phyloP scores from a whole-genome alignment of 2,329 filamentous ascomycete genomes.

The Domatiomyces globalis region DNA sequence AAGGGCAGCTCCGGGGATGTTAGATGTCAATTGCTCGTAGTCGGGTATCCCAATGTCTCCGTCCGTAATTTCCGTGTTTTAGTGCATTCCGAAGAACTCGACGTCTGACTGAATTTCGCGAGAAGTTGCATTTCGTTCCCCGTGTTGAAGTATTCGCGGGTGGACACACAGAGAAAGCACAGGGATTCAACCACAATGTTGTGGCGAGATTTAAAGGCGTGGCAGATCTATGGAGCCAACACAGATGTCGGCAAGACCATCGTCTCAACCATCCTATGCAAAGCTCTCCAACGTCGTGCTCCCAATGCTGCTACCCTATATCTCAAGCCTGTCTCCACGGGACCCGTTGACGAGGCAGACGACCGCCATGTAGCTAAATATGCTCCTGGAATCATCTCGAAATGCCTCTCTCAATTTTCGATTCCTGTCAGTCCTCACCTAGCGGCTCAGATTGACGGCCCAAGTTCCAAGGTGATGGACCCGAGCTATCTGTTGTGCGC shows the following conservation, averaged over 20 bases:
- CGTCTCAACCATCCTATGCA: conserved; percentile 57
- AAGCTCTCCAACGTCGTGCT: conserved; percentile 39
- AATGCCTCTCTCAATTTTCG: conserved; percentile 56
- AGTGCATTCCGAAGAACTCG: no score
- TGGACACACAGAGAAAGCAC: not conserved
- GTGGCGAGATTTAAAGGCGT: conserved; percentile 53
- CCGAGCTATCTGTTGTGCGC: not conserved
- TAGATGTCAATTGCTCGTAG: no score
- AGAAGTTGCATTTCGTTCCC: no score
- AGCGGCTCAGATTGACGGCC: conserved; percentile 37
- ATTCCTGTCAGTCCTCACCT: conserved; percentile 66
- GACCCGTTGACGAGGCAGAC: conserved; percentile 54
- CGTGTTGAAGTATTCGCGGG: no score
- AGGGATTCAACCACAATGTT: conserved; percentile 8
- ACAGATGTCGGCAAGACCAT: conserved; percentile 79
- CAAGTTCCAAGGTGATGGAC: not conserved
- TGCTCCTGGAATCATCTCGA: conserved; percentile 42
- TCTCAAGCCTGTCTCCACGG: conserved; percentile 72
- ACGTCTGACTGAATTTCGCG: no score
- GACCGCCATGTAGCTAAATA: conserved; percentile 52
- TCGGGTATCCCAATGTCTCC: no score
- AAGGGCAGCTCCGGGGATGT: no score
- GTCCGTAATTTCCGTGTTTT: no score
- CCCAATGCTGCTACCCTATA: conserved; percentile 44
- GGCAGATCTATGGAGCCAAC: conserved; percentile 72